These are phyloP conservation scores for Phyllosticta paracitricarpa DNA, from an alignment of 2,329 filamentous ascomycete species.

Conservation along the genomic window DNA sequence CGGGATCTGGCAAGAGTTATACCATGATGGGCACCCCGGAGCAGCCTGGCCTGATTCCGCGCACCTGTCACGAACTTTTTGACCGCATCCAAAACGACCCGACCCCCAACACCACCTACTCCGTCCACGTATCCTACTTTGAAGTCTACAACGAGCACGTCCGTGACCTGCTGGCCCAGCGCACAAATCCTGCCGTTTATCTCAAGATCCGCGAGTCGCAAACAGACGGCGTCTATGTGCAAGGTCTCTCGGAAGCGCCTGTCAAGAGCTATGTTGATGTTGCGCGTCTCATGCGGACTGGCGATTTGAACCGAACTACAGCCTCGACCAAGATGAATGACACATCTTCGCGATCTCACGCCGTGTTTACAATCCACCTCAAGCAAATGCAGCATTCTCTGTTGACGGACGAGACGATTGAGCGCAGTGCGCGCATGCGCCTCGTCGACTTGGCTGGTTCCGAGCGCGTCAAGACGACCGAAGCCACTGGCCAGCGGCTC, in stretches of 20 bases:
- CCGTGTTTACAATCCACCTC: conserved; percentile 94
- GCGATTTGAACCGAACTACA: conserved; percentile 76
- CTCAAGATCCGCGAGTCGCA: conserved; percentile 96
- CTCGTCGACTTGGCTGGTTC: conserved; percentile 92
- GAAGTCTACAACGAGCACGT: conserved; percentile 99
- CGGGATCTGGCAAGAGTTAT: conserved; percentile 94
- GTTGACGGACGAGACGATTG: conserved; percentile 94
- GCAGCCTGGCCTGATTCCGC: conserved; percentile 82
- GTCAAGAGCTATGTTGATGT: conserved; percentile 83
- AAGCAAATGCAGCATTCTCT: conserved; percentile 98
- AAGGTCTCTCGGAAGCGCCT: conserved; percentile 87
- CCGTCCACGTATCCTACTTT: conserved; percentile 95
- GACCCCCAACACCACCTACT: conserved; percentile 87
- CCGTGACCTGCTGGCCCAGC: conserved; percentile 77
- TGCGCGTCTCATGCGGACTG: conserved; percentile 78
- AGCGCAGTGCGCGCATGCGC: conserved; percentile 85
- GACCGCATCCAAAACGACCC: conserved; percentile 80
- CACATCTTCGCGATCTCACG: conserved; percentile 89
- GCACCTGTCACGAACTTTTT: conserved; percentile 93
- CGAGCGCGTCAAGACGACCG: conserved; percentile 88
- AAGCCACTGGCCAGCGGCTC: conserved; percentile 82
- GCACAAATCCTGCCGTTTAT: conserved; percentile 73
- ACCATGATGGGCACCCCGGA: conserved; percentile 90
- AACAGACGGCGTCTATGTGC: conserved; percentile 90
- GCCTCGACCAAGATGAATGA: conserved; percentile 99